A percentile compares a stretch with the other conserved stretches of the same genome.
These are phyloP conservation scores for Chytridiales sp. DNA, from an alignment of 371 early-diverging fungal species.

Conservation along the genomic window DNA sequence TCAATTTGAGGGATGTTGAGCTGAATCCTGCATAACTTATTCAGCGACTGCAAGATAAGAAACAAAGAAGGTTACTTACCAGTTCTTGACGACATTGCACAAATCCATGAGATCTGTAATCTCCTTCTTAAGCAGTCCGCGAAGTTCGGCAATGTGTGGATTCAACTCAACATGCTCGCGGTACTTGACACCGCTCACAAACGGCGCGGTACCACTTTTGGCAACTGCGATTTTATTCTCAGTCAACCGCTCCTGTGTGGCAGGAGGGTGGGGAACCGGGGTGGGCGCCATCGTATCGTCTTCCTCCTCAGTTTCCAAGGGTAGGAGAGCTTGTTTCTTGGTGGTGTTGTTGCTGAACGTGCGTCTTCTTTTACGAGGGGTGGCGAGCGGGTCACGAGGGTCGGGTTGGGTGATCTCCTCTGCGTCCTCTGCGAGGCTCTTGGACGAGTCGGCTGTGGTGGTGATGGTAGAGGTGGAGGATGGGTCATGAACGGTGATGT, in stretches of 20 bases:
- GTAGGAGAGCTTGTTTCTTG: no score
- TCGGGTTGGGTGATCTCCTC: neutral
- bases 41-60: neutral
- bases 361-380: neutral
- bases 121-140: neutral
- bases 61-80: neutral
- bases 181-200: neutral
- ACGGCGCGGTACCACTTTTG: neutral
- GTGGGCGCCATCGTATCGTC: constrained; percentile 7
- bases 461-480: no score
- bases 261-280: constrained; percentile 1
- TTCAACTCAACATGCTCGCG: neutral
- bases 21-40: neutral
- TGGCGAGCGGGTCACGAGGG: constrained; percentile 1
- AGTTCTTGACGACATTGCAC: neutral
- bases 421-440: no score
- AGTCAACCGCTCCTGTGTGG: neutral
- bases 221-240: neutral
- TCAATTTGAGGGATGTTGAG: neutral
- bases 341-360: no score
- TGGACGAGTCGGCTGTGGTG: no score
- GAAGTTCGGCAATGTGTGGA: neutral
- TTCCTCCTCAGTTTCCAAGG: neutral
- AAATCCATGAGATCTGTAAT: neutral
- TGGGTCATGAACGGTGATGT: no score